Evolutionary conservation across 129 eudicot species (phyloP), one percentile per base, ranked within the genome.

Genomic region (Sambucus nigra): DNA sequence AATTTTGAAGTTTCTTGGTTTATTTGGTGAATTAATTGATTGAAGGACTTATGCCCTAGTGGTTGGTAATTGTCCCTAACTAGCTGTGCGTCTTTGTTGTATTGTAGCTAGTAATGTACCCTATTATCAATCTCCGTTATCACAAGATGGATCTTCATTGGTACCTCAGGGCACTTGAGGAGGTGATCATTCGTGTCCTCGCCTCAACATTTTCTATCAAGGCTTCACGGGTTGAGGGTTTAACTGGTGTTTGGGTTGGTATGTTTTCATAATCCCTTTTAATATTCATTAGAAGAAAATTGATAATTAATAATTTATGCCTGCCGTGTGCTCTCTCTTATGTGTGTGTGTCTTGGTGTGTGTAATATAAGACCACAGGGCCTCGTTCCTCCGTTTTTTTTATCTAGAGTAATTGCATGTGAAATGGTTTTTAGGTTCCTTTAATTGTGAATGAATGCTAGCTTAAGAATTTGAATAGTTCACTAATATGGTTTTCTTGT

Each of bases 91-190:
- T 35, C 23, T 16, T 28, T 44, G 38, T 59, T 70, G 27, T 23
- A 39, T n/a, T n/a, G n/a, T 67, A 91, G 95, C 70, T 85, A 53
- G 81, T 85, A 41, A 74, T 81, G 83, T 91, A 91, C 66, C 98
- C 98, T 10, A 81, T 85, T 16, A 39, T 91, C 60, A 91, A 79
- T 74, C 91, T 85, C 25, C 77, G 89, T 27, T 74, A 74, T 82
- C 86, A 91, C 38, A 70, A 67, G 63, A 91, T 82, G 95, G 94
- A 91, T 85, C 95, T 91, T 57, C 98, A 85, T 67, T 91, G 95
- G 95, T 81, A 85, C 78, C 81, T 79, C 17, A 64, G 95, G 66
- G 75, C 88, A 49, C 83, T 85, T 18, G 98, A 91, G 66, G 94
- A 85, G 73, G 94, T 91, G 65, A 81, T 82, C 17, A 81, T 85